A percentile compares a stretch with the other conserved stretches of the same genome.
Conservation (phyloP, 2,329 filamentous ascomycete genomes). For the Ceratocystis eucalypticola region DNA sequence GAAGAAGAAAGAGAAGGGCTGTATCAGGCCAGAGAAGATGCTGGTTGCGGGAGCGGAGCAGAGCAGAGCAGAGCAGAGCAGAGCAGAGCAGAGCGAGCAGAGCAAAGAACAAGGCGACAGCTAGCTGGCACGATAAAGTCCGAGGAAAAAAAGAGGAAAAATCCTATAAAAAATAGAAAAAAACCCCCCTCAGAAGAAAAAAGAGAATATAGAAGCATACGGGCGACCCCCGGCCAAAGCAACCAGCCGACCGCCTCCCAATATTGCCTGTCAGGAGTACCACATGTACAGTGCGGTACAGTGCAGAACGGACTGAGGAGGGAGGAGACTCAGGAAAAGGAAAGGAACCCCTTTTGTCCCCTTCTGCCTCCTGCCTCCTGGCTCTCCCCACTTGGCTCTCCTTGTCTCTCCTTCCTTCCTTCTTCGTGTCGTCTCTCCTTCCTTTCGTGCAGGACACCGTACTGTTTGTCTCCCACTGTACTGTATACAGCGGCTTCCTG, state of each 20-base stretch:
- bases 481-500: background rate
- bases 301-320: background rate
- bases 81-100: background rate
- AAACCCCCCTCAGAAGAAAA: background rate
- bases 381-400: too few relatives aligned
- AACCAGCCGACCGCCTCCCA: background rate
- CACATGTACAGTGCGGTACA: background rate
- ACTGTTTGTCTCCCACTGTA: background rate
- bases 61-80: background rate
- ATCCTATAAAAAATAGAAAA: background rate
- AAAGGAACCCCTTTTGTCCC: constrained; percentile 14
- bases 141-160: background rate
- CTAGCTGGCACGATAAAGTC: background rate
- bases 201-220: background rate
- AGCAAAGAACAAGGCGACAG: background rate
- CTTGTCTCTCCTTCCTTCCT: background rate
- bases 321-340: background rate
- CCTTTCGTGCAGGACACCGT: too few relatives aligned
- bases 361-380: background rate
- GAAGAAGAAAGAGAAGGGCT: too few relatives aligned
- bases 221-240: background rate
- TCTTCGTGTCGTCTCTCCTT: background rate
- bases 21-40: too few relatives aligned
- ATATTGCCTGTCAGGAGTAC: background rate
- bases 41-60: too few relatives aligned